Percentiles rank a stretch among this genome's conserved stretches.
Evolutionary conservation across 805 yeast species (phyloP).

Genomic region (Metschnikowia arizonensis): DNA sequence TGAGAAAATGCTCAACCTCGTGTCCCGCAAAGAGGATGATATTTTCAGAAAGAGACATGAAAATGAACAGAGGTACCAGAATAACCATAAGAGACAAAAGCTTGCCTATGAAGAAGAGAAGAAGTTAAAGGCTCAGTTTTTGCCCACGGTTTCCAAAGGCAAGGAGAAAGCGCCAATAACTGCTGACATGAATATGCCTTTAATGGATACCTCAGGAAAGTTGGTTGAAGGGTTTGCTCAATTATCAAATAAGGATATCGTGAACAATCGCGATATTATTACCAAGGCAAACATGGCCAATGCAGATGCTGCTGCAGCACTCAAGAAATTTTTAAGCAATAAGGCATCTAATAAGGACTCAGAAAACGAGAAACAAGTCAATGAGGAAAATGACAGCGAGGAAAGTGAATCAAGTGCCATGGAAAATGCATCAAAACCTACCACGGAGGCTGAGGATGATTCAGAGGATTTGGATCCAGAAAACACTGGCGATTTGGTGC

Average conservation of each 20-base stretch:
- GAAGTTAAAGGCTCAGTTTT: conserved; percentile 40
- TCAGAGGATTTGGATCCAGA: conserved; percentile 25
- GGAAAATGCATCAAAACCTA: conserved; percentile 27
- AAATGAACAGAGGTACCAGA: conserved; percentile 65
- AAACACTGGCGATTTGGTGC: conserved; percentile 44
- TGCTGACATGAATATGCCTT: conserved; percentile 69
- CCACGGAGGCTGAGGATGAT: conserved; percentile 10
- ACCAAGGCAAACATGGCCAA: conserved; percentile 72
- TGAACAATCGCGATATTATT: conserved; percentile 54
- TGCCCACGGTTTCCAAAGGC: conserved; percentile 61
- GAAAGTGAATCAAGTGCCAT: background rate
- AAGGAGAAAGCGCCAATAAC: conserved; percentile 70
- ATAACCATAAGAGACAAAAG: conserved; percentile 57
- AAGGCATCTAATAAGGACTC: conserved; percentile 17
- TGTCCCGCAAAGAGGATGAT: conserved; percentile 71
- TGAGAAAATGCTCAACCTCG: conserved; percentile 58
- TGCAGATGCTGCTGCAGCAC: conserved; percentile 60
- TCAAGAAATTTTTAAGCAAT: conserved; percentile 38
- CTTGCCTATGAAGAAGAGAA: conserved; percentile 44
- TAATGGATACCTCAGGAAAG: conserved; percentile 73
- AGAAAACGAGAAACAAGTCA: conserved; percentile 27
- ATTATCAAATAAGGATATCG: conserved; percentile 67
- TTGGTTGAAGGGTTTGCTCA: conserved; percentile 61
- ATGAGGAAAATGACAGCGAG: conserved; percentile 12
- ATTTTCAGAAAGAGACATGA: conserved; percentile 70